A percentile compares a stretch with the other conserved stretches of the same genome.
Evolutionary conservation across 495 filamentous ascomycete species (phyloP).

Genomic region (Penicillium cosmopolitanum): DNA sequence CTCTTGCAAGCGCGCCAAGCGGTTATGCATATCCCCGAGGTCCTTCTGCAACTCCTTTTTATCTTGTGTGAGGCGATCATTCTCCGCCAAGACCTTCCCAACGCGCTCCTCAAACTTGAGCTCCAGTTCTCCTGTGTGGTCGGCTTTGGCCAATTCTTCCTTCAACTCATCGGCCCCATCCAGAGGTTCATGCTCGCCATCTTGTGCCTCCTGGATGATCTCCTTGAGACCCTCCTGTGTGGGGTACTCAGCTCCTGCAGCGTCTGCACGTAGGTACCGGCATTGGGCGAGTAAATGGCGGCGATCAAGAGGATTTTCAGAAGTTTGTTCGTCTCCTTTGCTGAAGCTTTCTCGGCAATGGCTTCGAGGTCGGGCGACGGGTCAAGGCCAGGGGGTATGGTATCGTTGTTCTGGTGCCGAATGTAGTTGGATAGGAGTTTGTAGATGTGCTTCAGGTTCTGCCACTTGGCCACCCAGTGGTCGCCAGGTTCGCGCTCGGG

Average conservation of each 20-base stretch:
- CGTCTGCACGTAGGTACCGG: constrained; percentile 56
- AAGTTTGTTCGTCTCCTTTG: constrained; percentile 57
- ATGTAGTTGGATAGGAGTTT: constrained; percentile 69
- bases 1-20: constrained; percentile 59
- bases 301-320: constrained; percentile 66
- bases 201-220: constrained; percentile 54
- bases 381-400: constrained; percentile 51
- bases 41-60: constrained; percentile 57
- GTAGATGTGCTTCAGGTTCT: constrained; percentile 70
- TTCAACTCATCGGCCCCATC: constrained; percentile 43
- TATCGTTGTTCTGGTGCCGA: constrained; percentile 54
- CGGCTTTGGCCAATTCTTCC: constrained; percentile 36
- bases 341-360: constrained; percentile 52
- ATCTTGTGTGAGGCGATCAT: constrained; percentile 54
- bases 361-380: constrained; percentile 61
- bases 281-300: constrained; percentile 60
- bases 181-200: constrained; percentile 40
- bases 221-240: constrained; percentile 52
- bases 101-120: constrained; percentile 58
- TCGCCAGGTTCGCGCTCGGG: constrained; percentile 58
- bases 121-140: constrained; percentile 49
- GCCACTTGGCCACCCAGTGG: constrained; percentile 55
- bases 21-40: constrained; percentile 56
- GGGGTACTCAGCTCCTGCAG: constrained; percentile 50
- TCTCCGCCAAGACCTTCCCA: constrained; percentile 54